These are phyloP conservation scores for Spergularia marina DNA, from an alignment of 148 eudicot genomes.

Conservation along the genomic window DNA sequence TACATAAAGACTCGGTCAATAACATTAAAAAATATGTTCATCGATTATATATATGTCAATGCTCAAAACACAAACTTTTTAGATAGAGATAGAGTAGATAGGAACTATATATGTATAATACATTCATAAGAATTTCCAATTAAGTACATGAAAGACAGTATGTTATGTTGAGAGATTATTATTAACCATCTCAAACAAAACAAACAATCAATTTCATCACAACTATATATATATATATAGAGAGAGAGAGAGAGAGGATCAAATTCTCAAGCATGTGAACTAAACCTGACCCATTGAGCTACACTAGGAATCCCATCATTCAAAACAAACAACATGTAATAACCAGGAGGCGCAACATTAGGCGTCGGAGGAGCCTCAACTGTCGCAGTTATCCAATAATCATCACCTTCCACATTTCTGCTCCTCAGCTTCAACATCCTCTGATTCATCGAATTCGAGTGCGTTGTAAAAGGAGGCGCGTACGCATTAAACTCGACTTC, in stretches of 20 bases:
- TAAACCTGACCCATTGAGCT: slow-evolving; percentile 54
- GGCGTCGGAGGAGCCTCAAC: slow-evolving; percentile 52
- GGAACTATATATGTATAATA: no score
- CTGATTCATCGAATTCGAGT: slow-evolving; percentile 60
- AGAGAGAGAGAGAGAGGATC: neutral
- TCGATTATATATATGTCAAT: no score
- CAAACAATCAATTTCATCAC: no score
- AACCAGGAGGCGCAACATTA: slow-evolving; percentile 61
- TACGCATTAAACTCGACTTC: slow-evolving; percentile 40
- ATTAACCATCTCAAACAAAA: no score
- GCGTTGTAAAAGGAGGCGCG: slow-evolving; percentile 58
- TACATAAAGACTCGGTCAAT: no score
- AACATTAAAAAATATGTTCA: no score
- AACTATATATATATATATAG: neutral
- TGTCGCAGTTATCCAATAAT: slow-evolving; percentile 33
- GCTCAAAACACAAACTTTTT: no score
- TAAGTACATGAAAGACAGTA: no score
- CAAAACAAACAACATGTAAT: slow-evolving; percentile 54
- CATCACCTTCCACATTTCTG: slow-evolving; percentile 19
- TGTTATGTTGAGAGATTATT: no score
- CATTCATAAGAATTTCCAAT: no score
- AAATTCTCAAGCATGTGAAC: slow-evolving; percentile 4
- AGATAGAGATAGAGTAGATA: no score
- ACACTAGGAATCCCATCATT: slow-evolving; percentile 52
- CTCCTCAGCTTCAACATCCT: slow-evolving; percentile 44